phyloP scores from a whole-genome alignment of 768 basidiomycete species.

The Leccinellum rugosiceps region DNA sequence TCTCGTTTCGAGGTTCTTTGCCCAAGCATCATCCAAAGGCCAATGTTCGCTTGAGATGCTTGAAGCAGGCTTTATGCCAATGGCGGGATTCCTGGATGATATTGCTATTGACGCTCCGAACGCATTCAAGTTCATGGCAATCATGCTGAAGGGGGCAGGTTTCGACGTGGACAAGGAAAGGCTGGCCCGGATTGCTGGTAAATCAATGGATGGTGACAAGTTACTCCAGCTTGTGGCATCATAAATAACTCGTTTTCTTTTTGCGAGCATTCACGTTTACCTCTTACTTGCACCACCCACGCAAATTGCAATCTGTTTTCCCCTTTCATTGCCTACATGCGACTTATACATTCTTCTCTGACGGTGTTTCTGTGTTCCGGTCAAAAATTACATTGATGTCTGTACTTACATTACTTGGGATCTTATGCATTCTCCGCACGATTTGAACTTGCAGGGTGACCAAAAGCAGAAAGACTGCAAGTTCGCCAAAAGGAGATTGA shows the following conservation, averaged over 20 bases:
- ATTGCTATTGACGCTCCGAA: conserved; percentile 88
- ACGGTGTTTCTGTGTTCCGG: no score
- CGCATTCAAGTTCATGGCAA: conserved; percentile 71
- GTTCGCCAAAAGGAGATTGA: no score
- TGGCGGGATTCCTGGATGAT: conserved; percentile 81
- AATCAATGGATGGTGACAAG: conserved; percentile 58
- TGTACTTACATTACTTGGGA: no score
- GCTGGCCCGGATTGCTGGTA: conserved; percentile 53
- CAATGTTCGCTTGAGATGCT: conserved; percentile 59
- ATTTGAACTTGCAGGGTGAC: no score
- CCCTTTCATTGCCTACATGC: no score
- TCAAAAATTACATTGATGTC: no score
- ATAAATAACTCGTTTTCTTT: conserved; percentile 1
- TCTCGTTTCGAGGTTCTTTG: conserved; percentile 75
- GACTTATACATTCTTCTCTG: no score
- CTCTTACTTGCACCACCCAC: no score
- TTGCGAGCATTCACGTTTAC: conserved; percentile 10
- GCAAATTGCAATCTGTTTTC: no score
- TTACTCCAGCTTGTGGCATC: conserved; percentile 57
- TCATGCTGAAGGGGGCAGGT: conserved; percentile 67
- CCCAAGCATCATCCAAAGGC: conserved; percentile 54
- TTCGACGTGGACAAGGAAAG: conserved; percentile 57
- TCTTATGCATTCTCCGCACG: no score
- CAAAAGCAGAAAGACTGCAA: no score
- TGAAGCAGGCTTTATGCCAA: conserved; percentile 68